These are phyloP conservation scores for Heterobasidion parviporum DNA, from an alignment of 1,284 basidiomycete genomes.

Conservation along the genomic window DNA sequence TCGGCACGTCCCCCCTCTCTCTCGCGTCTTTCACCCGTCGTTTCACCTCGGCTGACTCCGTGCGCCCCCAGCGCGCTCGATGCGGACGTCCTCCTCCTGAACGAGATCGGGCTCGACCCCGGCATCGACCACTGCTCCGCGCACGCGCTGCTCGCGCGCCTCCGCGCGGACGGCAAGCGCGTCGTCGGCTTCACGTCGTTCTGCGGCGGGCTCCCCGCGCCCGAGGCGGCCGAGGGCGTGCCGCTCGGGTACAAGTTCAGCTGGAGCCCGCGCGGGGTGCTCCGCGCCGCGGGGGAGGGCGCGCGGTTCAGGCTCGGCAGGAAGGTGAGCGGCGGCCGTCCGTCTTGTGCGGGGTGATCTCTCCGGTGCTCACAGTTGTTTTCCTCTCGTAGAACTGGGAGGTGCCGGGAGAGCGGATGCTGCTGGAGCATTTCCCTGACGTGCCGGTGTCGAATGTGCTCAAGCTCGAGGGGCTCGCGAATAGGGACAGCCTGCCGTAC, in stretches of 20 bases:
- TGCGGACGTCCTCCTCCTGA: conserved; percentile 72
- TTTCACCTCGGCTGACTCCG: not conserved
- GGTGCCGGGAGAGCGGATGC: conserved; percentile 49
- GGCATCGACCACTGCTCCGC: conserved; percentile 96
- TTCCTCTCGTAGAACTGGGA: conserved; percentile 28
- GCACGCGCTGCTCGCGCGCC: conserved; percentile 59
- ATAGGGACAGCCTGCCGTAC: conserved; percentile 82
- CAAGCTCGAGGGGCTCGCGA: conserved; percentile 82
- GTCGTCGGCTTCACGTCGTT: conserved; percentile 84
- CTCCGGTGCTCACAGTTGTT: not conserved
- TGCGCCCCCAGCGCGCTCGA: conserved; percentile 46
- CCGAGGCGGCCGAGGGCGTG: conserved; percentile 50
- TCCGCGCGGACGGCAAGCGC: conserved; percentile 51
- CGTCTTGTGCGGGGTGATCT: not conserved
- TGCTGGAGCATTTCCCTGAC: conserved; percentile 52
- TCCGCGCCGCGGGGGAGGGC: conserved; percentile 75
- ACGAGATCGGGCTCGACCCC: conserved; percentile 92
- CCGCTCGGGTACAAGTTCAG: conserved; percentile 92
- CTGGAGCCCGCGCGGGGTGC: conserved; percentile 87
- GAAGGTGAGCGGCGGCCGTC: conserved; percentile 30
- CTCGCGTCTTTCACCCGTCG: not conserved
- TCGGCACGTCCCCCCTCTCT: conserved; percentile 32
- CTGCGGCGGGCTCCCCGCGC: conserved; percentile 89
- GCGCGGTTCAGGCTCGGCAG: conserved; percentile 64
- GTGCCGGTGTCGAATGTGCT: conserved; percentile 65